Percentiles rank a stretch among this genome's conserved stretches.
phyloP scores from a whole-genome alignment of 1,284 basidiomycete species.

The Spongiforma sp. region DNA sequence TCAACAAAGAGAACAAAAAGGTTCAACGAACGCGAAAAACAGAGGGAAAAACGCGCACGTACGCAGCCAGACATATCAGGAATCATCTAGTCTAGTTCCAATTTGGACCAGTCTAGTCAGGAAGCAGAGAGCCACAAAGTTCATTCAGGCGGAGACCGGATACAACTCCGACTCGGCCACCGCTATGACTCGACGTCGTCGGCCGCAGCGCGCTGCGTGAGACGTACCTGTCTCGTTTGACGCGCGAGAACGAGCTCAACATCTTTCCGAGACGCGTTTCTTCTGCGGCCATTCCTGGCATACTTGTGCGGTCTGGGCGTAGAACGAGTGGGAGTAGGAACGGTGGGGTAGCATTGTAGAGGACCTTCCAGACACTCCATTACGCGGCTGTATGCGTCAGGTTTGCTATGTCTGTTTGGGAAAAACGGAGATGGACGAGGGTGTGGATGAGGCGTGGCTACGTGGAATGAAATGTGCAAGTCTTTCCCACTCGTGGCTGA shows the following conservation, averaged over 20 bases:
- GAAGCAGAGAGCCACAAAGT: background rate
- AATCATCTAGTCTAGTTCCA: constrained; percentile 11
- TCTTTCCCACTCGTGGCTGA: constrained; percentile 29
- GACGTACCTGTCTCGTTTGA: background rate
- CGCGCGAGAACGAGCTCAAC: background rate
- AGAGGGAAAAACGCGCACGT: background rate
- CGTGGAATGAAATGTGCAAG: constrained; percentile 14
- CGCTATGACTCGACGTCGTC: constrained; percentile 1
- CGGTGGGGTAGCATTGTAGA: background rate
- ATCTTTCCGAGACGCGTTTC: background rate
- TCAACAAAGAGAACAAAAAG: background rate
- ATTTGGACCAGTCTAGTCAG: constrained; percentile 17
- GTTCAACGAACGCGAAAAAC: background rate
- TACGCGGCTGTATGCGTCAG: constrained; percentile 1
- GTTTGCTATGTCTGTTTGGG: background rate
- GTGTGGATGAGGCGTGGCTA: constrained; percentile 22
- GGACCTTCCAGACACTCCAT: no score
- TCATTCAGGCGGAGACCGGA: constrained; percentile 27
- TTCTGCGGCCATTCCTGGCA: background rate
- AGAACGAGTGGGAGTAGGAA: background rate
- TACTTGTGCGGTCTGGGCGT: background rate
- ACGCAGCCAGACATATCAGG: background rate
- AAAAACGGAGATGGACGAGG: constrained; percentile 11
- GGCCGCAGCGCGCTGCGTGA: background rate
- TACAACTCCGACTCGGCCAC: constrained; percentile 2